A percentile compares a stretch with the other conserved stretches of the same genome.
These are phyloP conservation scores for Talaromyces proteolyticus DNA, from an alignment of 495 filamentous ascomycete species.

Conservation along the genomic window DNA sequence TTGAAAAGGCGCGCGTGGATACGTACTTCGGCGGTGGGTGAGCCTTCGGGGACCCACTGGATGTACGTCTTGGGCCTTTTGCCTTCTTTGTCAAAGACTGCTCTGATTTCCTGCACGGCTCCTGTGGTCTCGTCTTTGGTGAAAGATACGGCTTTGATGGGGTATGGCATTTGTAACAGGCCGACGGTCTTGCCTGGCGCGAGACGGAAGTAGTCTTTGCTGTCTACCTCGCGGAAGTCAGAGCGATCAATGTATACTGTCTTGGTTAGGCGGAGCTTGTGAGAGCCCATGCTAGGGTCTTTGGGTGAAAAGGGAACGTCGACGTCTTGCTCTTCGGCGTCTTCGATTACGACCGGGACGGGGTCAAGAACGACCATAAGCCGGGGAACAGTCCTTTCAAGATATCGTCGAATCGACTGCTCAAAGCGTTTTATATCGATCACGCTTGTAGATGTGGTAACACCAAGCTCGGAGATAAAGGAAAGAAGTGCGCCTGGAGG, in stretches of 20 bases:
- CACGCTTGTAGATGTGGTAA: conserved; percentile 78
- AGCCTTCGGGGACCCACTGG: conserved; percentile 9
- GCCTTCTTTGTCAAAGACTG: conserved; percentile 19
- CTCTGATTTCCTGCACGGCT: conserved; percentile 67
- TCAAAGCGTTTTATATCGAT: too few species aligned
- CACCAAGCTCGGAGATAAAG: conserved; percentile 85
- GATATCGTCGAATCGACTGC: conserved; percentile 66
- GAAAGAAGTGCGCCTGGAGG: conserved; percentile 81
- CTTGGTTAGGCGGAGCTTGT: conserved; percentile 49
- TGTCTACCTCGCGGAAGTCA: conserved; percentile 85
- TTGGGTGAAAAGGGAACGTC: conserved; percentile 71
- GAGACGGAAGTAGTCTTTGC: conserved; percentile 86
- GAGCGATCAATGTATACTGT: conserved; percentile 87
- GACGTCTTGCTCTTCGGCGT: conserved; percentile 53
- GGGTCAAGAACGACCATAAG: conserved; percentile 76
- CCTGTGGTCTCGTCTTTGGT: conserved; percentile 58
- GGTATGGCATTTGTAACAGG: conserved; percentile 74
- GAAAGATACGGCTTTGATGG: conserved; percentile 74
- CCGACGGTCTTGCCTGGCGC: conserved; percentile 88
- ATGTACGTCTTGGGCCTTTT: conserved; percentile 8
- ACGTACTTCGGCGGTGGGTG: conserved; percentile 6
- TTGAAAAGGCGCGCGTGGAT: conserved; percentile 83
- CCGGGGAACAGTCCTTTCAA: conserved; percentile 76
- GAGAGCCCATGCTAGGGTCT: conserved; percentile 54
- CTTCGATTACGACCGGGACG: conserved; percentile 65